Conservation (phyloP, 768 basidiomycete species). For the Suillus lakei region DNA sequence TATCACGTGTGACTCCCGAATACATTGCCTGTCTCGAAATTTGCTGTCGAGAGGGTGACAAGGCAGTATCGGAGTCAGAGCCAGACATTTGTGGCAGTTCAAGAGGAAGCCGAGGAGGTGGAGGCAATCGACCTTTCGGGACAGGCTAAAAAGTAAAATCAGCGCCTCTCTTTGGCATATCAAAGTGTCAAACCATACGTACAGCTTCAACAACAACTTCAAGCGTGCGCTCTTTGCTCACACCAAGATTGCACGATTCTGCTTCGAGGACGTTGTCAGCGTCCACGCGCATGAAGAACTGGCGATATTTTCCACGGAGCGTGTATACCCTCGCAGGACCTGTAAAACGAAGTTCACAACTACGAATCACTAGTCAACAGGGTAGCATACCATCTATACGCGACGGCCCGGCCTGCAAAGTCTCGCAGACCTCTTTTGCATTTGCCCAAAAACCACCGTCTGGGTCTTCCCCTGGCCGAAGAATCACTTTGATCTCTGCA, state of each 20-base stretch:
- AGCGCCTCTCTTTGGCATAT: not conserved
- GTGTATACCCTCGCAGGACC: slow-evolving; percentile 74
- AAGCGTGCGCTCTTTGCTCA: slow-evolving; percentile 58
- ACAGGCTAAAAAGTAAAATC: slow-evolving; percentile 25
- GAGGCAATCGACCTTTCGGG: slow-evolving; percentile 32
- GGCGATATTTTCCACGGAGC: slow-evolving; percentile 68
- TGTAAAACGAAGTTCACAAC: slow-evolving; percentile 28
- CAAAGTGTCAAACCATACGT: slow-evolving; percentile 22
- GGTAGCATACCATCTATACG: slow-evolving; percentile 64
- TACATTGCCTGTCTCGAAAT: slow-evolving; percentile 11
- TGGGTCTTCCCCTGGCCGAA: slow-evolving; percentile 50
- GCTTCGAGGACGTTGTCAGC: slow-evolving; percentile 53
- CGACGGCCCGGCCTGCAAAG: slow-evolving; percentile 63
- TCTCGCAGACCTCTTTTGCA: slow-evolving; percentile 61
- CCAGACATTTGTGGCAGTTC: slow-evolving; percentile 15
- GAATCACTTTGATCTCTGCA: slow-evolving; percentile 67
- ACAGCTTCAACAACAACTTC: slow-evolving; percentile 65
- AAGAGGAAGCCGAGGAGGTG: slow-evolving; percentile 17
- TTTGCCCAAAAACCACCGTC: slow-evolving; percentile 74
- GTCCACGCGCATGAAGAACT: slow-evolving; percentile 67
- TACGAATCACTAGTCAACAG: not conserved
- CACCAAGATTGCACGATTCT: slow-evolving; percentile 59
- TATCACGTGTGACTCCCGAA: slow-evolving; percentile 29
- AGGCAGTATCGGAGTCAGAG: slow-evolving; percentile 28
- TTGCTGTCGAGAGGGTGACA: slow-evolving; percentile 10